These are phyloP conservation scores for Elsinoe ampelina DNA, from an alignment of 2,329 filamentous ascomycete genomes.

Conservation along the genomic window DNA sequence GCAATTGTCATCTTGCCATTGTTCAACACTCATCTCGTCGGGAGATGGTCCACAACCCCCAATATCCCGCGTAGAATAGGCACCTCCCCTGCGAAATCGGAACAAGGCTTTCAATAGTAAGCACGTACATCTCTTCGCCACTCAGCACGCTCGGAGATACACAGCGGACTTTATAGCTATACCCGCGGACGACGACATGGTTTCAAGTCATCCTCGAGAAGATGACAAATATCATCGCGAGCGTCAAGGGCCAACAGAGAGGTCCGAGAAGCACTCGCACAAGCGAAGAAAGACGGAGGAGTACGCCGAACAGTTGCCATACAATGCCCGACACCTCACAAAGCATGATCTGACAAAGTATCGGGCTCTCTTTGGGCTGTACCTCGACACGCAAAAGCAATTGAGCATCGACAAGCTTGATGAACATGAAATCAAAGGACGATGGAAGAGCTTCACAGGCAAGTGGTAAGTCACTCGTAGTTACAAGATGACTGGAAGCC, in stretches of 20 bases:
- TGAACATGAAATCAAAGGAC: conserved; percentile 65
- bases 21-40: no score
- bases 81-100: no score
- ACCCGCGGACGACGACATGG: background rate
- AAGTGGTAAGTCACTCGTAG: conserved; percentile 57
- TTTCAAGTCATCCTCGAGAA: background rate
- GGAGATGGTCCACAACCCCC: no score
- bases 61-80: no score
- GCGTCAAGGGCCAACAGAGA: background rate
- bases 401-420: conserved; percentile 59
- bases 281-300: conserved; percentile 18
- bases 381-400: conserved; percentile 80
- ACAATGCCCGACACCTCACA: conserved; percentile 53
- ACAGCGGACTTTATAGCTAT: background rate
- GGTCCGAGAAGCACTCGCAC: background rate
- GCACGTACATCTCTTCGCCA: background rate
- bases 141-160: background rate
- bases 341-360: conserved; percentile 61
- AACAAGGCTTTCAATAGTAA: no score
- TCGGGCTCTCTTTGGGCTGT: conserved; percentile 67
- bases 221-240: conserved; percentile 5
- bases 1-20: no score
- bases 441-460: conserved; percentile 87
- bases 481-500: conserved; percentile 7
- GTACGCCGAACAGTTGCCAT: conserved; percentile 44